Evolutionary conservation across 1,139 yeast species (phyloP), one percentile per base, ranked within the genome.

Genomic region (Yamadazyma trypodendri): DNA sequence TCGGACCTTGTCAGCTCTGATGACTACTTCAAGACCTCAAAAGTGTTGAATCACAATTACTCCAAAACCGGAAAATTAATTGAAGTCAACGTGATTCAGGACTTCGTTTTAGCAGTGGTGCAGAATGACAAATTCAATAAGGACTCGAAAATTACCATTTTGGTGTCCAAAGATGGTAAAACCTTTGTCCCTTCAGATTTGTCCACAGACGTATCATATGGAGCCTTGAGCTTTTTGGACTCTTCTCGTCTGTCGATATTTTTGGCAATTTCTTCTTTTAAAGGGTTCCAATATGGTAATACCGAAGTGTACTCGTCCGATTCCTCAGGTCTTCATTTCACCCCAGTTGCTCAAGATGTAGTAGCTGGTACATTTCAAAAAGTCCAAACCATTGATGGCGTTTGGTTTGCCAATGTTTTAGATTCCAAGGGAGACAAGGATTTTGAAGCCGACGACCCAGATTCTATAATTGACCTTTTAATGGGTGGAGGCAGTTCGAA

Each of bases 351-450:
- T 32, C 75, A 71, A 6, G 57, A 71, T 28, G 66, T 78, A 18
- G 62, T 63, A 33, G 61, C 69, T 14, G 68, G 66, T 16, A 66
- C 72, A 15, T 53, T 81, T 16, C 71, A 68, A 30, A 77, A 77
- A 45, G 68, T 81, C 8, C 73, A 79, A 45, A 72, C 72, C n/a
- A 68, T 84, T 29, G 89, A 84, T 44, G 94, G 94, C 11, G 77
- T 79, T 14, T 77, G 88, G 82, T 54, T 84, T 32, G 77, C 81
- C n/a, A 76, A 75, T 45, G 50, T 52, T 12, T 50, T 68, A 14
- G 51, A 60, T 14, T 61, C 58, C 9, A 51, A 45, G 4, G 45
- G 42, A 11, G 39, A 37, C 3, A 46, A 47, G 7, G 51, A 46
- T 7, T 42, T 42, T 4, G 49, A 50, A n/a, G 5, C 21, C 21